phyloP scores from a whole-genome alignment of 768 basidiomycete species.

The Macrocybe gigantea region DNA sequence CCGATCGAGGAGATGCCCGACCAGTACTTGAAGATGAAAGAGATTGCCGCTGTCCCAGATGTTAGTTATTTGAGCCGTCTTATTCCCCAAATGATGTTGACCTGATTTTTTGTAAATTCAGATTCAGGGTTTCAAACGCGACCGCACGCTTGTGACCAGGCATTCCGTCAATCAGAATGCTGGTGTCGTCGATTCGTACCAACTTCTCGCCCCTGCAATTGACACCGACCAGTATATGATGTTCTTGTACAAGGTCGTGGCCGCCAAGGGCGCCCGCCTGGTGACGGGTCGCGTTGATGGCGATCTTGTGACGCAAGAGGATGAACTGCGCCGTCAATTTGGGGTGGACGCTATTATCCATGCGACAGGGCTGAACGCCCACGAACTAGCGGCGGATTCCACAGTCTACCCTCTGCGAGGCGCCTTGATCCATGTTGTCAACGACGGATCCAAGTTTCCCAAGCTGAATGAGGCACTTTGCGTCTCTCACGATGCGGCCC shows the following conservation, averaged over 20 bases:
- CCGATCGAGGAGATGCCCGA: conserved; percentile 17
- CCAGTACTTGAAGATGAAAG: conserved; percentile 24
- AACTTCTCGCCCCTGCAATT: conserved; percentile 26
- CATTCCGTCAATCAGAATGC: conserved; percentile 21
- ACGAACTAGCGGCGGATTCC: conserved; percentile 25
- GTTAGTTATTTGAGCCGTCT: neutral
- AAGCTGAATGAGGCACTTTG: conserved; percentile 24
- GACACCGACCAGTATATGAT: conserved; percentile 31
- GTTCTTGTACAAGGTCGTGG: conserved; percentile 20
- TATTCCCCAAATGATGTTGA: neutral
- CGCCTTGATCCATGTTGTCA: conserved; percentile 27
- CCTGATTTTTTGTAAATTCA: neutral
- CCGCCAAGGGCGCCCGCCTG: conserved; percentile 21
- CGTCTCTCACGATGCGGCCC: conserved; percentile 24
- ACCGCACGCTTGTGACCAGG: conserved; percentile 14
- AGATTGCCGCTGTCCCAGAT: conserved; percentile 11
- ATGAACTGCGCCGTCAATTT: conserved; percentile 18
- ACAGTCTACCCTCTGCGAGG: conserved; percentile 31
- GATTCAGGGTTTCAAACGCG: conserved; percentile 20
- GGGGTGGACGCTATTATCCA: conserved; percentile 26
- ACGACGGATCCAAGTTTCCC: conserved; percentile 28
- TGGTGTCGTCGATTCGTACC: conserved; percentile 28
- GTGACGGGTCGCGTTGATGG: conserved; percentile 23
- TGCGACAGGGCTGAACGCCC: conserved; percentile 26
- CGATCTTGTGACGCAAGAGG: conserved; percentile 21